Percentiles rank a stretch among this genome's conserved stretches.
These are phyloP conservation scores for Cladosporium oxysporum DNA, from an alignment of 2,329 filamentous ascomycete species.

Conservation along the genomic window DNA sequence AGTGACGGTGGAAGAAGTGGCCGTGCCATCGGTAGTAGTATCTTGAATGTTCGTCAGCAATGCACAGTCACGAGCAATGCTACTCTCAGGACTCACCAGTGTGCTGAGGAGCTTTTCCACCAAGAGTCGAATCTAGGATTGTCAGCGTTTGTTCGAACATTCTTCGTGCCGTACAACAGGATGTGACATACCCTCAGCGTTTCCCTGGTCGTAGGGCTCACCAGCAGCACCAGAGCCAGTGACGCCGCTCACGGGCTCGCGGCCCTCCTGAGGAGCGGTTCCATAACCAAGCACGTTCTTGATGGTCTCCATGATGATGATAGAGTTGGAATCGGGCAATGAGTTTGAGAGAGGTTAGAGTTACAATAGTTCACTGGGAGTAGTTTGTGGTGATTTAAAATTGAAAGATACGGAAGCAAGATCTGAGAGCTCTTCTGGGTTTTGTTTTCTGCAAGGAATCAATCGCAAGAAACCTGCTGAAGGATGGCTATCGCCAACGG, in stretches of 20 bases:
- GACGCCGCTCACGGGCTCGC: slow-evolving; percentile 72
- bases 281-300: slow-evolving; percentile 43
- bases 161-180: not conserved
- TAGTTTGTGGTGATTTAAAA: not conserved
- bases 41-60: not conserved
- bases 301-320: slow-evolving; percentile 62
- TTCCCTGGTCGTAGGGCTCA: slow-evolving; percentile 79
- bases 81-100: not conserved
- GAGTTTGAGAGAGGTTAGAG: not conserved
- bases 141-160: slow-evolving; percentile 3
- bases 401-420: not conserved
- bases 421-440: not conserved
- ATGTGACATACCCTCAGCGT: slow-evolving; percentile 57
- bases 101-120: slow-evolving; percentile 17
- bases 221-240: slow-evolving; percentile 65
- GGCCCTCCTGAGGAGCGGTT: slow-evolving; percentile 40
- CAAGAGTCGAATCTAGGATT: slow-evolving; percentile 6
- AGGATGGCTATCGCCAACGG: not conserved
- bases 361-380: not conserved
- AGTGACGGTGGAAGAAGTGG: slow-evolving; percentile 1
- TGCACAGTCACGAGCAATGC: not conserved
- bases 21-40: not conserved
- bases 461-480: not conserved
- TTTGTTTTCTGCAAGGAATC: not conserved
- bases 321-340: not conserved